Percentiles rank a stretch among this genome's conserved stretches.
These are phyloP conservation scores for Chondrus crispus DNA, from an alignment of 23 red algal genomes.

Conservation along the genomic window DNA sequence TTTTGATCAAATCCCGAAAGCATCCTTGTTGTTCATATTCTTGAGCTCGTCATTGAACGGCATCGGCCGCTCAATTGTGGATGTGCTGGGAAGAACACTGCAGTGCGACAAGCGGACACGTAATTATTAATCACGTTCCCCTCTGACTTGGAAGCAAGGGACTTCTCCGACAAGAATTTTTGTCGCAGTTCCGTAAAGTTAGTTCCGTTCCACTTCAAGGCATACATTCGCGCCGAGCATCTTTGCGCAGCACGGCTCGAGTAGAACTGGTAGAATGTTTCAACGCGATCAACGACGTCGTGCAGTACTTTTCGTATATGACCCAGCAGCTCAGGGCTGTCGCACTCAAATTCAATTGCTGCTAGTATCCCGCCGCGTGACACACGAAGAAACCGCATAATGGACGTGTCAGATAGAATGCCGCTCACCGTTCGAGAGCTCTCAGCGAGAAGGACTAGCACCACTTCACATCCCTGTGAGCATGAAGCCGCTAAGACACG, in stretches of 20 bases:
- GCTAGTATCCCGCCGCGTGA: no score
- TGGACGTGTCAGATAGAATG: no score
- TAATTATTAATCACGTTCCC: neutral
- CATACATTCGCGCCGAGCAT: neutral
- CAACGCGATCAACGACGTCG: no score
- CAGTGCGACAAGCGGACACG: neutral
- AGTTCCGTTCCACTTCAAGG: neutral
- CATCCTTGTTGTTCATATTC: neutral
- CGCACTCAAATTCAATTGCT: no score
- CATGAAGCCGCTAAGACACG: no score
- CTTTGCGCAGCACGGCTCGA: neutral
- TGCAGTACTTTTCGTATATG: no score
- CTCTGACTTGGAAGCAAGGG: neutral
- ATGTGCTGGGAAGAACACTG: neutral
- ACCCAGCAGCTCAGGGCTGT: no score
- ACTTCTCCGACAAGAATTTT: neutral
- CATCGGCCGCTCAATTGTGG: neutral
- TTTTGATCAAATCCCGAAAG: neutral
- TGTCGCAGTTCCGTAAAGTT: neutral
- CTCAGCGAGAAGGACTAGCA: no score
- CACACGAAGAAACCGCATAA: no score
- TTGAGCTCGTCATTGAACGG: neutral
- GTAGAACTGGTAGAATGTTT: neutral
- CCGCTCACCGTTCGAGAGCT: no score
- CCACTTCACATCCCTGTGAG: no score